phyloP scores from a whole-genome alignment of 805 yeast species.

The Yarrowia osloensis region DNA sequence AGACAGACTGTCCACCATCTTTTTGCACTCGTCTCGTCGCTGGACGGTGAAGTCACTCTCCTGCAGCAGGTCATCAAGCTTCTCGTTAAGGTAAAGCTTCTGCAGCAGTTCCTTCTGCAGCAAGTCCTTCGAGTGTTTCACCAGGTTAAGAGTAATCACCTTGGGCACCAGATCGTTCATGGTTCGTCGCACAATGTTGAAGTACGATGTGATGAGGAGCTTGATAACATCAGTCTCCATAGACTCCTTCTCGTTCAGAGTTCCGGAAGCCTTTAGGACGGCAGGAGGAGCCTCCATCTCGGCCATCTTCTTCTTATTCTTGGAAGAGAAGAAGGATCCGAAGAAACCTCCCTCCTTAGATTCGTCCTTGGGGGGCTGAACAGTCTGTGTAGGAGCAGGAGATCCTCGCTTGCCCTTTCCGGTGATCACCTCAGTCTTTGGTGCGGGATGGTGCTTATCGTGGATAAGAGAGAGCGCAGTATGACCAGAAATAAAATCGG shows the following conservation, averaged over 20 bases:
- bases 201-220: constrained; percentile 84
- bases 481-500: constrained; percentile 90
- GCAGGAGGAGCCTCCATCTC: constrained; percentile 97
- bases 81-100: constrained; percentile 76
- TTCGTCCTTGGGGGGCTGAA: constrained; percentile 42
- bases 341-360: constrained; percentile 78
- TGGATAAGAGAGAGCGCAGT: constrained; percentile 92
- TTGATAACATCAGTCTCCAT: constrained; percentile 96
- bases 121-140: constrained; percentile 75
- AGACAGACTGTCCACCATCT: constrained; percentile 89
- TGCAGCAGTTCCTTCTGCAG: constrained; percentile 90
- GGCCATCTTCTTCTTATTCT: constrained; percentile 89
- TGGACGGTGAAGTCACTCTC: constrained; percentile 91
- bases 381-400: constrained; percentile 52
- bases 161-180: constrained; percentile 93
- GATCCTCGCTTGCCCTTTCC: constrained; percentile 71
- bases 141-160: constrained; percentile 89
- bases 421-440: constrained; percentile 13
- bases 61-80: constrained; percentile 72
- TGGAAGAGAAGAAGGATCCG: constrained; percentile 90
- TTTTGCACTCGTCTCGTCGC: constrained; percentile 89
- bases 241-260: constrained; percentile 89
- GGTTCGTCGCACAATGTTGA: constrained; percentile 87
- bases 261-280: constrained; percentile 86
- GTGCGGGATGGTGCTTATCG: constrained; percentile 77